Evolutionary conservation across 139 green algal genomes (phyloP).

Genomic region (Parachlorella kessleri): DNA sequence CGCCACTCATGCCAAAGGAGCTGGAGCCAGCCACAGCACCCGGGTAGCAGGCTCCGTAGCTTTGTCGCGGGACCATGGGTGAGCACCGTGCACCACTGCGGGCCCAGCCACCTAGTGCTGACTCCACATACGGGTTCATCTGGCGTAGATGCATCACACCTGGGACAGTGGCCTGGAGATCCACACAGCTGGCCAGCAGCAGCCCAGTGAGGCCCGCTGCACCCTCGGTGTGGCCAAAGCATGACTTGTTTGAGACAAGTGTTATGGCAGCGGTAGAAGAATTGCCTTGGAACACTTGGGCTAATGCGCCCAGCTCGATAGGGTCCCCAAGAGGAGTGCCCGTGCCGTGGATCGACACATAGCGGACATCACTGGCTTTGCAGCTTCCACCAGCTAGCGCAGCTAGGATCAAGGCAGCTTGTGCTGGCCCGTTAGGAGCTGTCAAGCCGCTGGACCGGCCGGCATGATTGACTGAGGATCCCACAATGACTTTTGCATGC

Average conservation of each 20-base stretch:
- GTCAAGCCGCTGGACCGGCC: constrained; percentile 50
- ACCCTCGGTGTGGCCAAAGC: constrained; percentile 64
- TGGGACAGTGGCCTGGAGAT: neutral
- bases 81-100: neutral
- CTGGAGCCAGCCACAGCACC: constrained; percentile 12
- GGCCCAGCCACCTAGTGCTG: neutral
- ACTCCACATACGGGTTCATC: constrained; percentile 72
- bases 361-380: neutral
- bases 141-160: constrained; percentile 64
- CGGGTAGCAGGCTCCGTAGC: neutral
- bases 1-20: constrained; percentile 48
- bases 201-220: constrained; percentile 65
- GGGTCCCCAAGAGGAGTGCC: constrained; percentile 54
- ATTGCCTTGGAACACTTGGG: neutral
- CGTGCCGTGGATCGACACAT: constrained; percentile 56
- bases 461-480: constrained; percentile 82
- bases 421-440: constrained; percentile 75
- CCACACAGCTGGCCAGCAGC: constrained; percentile 48
- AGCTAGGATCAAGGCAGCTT: constrained; percentile 59
- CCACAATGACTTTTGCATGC: neutral
- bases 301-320: constrained; percentile 39
- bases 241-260: constrained; percentile 46
- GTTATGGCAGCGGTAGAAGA: neutral
- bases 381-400: constrained; percentile 41
- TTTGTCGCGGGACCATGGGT: neutral